Conservation (phyloP, 2,329 filamentous ascomycete genomes). For the Cladosporium sp. region DNA sequence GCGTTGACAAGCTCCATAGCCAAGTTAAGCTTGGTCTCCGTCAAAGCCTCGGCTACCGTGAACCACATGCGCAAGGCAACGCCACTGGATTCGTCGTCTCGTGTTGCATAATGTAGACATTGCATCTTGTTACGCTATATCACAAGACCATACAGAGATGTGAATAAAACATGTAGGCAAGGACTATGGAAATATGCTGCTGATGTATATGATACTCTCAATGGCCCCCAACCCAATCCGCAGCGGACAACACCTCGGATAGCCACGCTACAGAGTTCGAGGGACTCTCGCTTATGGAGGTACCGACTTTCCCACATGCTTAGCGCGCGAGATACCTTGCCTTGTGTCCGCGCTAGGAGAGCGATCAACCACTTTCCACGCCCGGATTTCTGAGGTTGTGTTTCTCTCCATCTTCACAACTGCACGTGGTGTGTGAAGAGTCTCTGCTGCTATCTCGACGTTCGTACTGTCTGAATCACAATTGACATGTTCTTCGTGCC, state of each 20-base stretch:
- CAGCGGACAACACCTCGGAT: slow-evolving; percentile 3
- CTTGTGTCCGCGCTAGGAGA: background rate
- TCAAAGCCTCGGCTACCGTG: background rate
- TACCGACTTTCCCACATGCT: background rate
- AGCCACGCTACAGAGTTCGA: background rate
- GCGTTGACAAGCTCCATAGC: background rate
- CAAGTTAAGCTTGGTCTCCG: background rate
- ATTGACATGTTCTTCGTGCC: slow-evolving; percentile 5
- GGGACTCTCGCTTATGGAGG: background rate
- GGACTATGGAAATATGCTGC: too few species aligned
- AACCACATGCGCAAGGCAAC: background rate
- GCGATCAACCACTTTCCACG: background rate
- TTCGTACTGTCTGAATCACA: background rate
- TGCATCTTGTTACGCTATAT: too few species aligned
- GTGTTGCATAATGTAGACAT: too few species aligned
- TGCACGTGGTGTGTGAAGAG: background rate
- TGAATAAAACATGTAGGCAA: too few species aligned
- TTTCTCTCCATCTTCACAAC: background rate
- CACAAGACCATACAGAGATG: too few species aligned
- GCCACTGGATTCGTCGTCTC: too few species aligned
- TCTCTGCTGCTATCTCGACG: background rate
- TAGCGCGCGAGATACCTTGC: background rate
- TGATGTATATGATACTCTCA: too few species aligned
- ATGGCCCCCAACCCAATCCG: too few species aligned
- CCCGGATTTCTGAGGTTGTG: background rate